These are phyloP conservation scores for Gentiana dahurica DNA, from an alignment of 257 asterid species.

Conservation along the genomic window DNA sequence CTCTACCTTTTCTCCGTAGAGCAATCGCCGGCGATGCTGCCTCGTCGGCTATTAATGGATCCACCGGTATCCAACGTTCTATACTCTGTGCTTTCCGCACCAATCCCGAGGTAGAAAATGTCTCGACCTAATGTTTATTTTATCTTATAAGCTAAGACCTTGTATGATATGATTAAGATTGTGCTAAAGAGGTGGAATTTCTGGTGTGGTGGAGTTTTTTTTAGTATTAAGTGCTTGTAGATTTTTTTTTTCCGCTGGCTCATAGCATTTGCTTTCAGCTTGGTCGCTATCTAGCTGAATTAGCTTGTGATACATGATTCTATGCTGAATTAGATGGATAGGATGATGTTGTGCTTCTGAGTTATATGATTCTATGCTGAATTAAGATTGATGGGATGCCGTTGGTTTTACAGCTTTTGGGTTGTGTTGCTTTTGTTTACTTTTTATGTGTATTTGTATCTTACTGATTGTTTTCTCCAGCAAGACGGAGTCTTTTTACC, in stretches of 20 bases:
- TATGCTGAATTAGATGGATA: too few relatives aligned
- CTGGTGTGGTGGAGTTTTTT: not conserved
- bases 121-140: not conserved
- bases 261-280: too few relatives aligned
- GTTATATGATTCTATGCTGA: too few relatives aligned
- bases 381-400: too few relatives aligned
- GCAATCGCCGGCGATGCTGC: constrained; percentile 23
- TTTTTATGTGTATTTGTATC: too few relatives aligned
- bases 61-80: constrained; percentile 27
- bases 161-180: not conserved
- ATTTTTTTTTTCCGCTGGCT: not conserved
- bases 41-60: constrained; percentile 29
- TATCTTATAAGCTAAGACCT: not conserved
- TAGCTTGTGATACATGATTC: too few relatives aligned
- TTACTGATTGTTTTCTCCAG: too few relatives aligned
- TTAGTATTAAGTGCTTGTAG: not conserved
- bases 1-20: constrained; percentile 49
- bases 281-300: too few relatives aligned
- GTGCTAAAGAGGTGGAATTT: not conserved
- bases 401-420: too few relatives aligned
- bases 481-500: too few relatives aligned
- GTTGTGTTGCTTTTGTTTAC: too few relatives aligned
- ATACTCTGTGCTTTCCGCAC: constrained; percentile 25
- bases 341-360: too few relatives aligned
- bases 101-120: constrained; percentile 31